phyloP scores from a whole-genome alignment of 495 filamentous ascomycete genomes.

The Cercophora samala region DNA sequence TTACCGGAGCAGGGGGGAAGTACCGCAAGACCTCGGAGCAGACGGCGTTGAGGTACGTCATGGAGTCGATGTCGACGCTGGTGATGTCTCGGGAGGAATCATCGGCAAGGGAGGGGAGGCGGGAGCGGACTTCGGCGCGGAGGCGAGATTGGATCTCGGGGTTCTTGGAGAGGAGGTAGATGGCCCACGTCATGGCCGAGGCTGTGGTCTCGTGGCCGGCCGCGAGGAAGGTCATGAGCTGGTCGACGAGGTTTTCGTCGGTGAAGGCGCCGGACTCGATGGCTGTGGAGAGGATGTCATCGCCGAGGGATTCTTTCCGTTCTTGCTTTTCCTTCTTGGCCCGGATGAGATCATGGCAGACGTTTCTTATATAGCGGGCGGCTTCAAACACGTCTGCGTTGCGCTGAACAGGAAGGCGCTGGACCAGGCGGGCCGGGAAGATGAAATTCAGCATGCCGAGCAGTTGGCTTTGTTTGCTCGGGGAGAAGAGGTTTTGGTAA shows the following conservation, averaged over 20 bases:
- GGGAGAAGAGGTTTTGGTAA: constrained; percentile 60
- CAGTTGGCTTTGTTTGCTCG: constrained; percentile 37
- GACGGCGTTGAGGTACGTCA: constrained; percentile 56
- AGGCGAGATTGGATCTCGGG: constrained; percentile 50
- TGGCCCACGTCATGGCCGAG: constrained; percentile 54
- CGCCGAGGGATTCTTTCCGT: constrained; percentile 48
- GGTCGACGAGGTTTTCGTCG: constrained; percentile 79
- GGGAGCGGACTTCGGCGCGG: constrained; percentile 52
- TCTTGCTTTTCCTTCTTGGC: constrained; percentile 63
- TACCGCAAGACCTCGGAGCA: constrained; percentile 48
- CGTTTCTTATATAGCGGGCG: constrained; percentile 54
- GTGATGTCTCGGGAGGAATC: constrained; percentile 45
- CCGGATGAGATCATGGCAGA: constrained; percentile 63
- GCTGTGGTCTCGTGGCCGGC: constrained; percentile 81
- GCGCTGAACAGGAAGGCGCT: constrained; percentile 59
- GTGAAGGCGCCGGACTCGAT: constrained; percentile 71
- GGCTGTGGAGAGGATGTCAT: constrained; percentile 83
- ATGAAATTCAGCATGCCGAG: constrained; percentile 46
- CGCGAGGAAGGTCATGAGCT: constrained; percentile 92
- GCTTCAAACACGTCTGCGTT: constrained; percentile 60
- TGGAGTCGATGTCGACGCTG: constrained; percentile 49
- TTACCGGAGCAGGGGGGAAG: constrained; percentile 50
- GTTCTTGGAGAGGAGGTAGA: constrained; percentile 49
- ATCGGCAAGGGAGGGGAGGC: constrained; percentile 52
- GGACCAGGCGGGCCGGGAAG: constrained; percentile 49